A percentile compares a stretch with the other conserved stretches of the same genome.
These are phyloP conservation scores for Tolypocladium pustulatum DNA, from an alignment of 2,329 filamentous ascomycete species.

Conservation along the genomic window DNA sequence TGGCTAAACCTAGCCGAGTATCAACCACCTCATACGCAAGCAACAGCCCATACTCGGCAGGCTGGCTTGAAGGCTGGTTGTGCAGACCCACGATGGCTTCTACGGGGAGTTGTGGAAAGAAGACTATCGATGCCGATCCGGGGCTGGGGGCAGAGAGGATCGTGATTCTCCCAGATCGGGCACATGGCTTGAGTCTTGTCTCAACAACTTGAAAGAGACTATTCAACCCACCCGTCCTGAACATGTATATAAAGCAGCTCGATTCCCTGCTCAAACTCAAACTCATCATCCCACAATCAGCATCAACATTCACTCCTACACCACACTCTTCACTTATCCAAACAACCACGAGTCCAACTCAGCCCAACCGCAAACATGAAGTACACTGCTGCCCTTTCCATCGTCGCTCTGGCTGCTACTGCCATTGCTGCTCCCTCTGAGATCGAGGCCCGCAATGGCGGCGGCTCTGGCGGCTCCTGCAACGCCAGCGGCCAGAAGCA, in stretches of 20 bases:
- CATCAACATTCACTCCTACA: background rate
- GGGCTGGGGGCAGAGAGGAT: background rate
- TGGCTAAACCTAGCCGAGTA: background rate
- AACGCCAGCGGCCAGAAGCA: background rate
- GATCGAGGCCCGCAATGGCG: background rate
- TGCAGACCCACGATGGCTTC: background rate
- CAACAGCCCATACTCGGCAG: background rate
- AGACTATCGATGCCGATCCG: background rate
- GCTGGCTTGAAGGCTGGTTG: background rate
- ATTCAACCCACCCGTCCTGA: background rate
- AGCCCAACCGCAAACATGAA: slow-evolving; percentile 1
- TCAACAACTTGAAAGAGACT: background rate
- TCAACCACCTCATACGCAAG: background rate
- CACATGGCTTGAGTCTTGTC: background rate
- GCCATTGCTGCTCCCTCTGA: slow-evolving; percentile 2
- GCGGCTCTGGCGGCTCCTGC: background rate
- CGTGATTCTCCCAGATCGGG: background rate
- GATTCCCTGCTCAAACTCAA: background rate
- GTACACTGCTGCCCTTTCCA: slow-evolving; percentile 1
- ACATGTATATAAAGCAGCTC: background rate
- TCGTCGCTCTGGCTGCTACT: slow-evolving; percentile 1
- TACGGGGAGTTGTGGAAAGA: background rate
- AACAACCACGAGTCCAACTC: background rate
- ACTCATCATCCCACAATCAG: background rate
- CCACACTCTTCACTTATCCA: background rate